Base-by-base conservation (phyloP, 192 early-diverging fungal genomes). In the Paraglomus occultum region DNA sequence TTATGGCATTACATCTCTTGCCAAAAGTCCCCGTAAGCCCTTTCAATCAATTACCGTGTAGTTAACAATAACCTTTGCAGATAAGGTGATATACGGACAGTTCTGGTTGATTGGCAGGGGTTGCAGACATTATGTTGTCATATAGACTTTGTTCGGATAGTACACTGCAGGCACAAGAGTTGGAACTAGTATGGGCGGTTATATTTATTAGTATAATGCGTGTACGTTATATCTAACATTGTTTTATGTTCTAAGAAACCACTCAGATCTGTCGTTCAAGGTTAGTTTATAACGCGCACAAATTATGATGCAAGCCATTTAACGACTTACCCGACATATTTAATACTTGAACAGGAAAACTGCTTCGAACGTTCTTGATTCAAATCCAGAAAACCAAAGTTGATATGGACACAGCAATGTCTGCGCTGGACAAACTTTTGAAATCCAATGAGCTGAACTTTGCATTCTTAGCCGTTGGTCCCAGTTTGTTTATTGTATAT, bases 361-460 rank as follows among this genome's bases (percentile, higher is more conserved):
- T 92, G 50, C 77, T 92, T 18, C 84, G 88, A 47, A 84, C 89
- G 5, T 78, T 92, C 18, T 78, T 91, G 49, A 92, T 93, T 43
- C 90, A 93, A 71, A 76, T 97, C 6, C 95, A 97, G 79, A 97
- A 97, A 75, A 90, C 92, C 7, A 97, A 97, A 75, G 94, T 97
- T 0, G 95, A 97, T 75, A 85, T 93, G 38, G 93, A 93, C 44
- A 77, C 94, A 7, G 92, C 94, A 14, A 95, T 97, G 90, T 80
- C 91, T 0, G 94, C 95, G 0, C 73, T 97, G 20, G 94, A 97
- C 75, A 94, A 96, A 71, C 84, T 97, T 20, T 85, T 97, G 55
- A 89, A 89, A 65, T 88, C 95, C 0, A 97, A 97, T 75, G 95
- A 97, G 72, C 87, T 97, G 64, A 97, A 97, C 65, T 97, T 97